Base-by-base conservation (phyloP, 139 green algal species). In the Nannochloris sp. region DNA sequence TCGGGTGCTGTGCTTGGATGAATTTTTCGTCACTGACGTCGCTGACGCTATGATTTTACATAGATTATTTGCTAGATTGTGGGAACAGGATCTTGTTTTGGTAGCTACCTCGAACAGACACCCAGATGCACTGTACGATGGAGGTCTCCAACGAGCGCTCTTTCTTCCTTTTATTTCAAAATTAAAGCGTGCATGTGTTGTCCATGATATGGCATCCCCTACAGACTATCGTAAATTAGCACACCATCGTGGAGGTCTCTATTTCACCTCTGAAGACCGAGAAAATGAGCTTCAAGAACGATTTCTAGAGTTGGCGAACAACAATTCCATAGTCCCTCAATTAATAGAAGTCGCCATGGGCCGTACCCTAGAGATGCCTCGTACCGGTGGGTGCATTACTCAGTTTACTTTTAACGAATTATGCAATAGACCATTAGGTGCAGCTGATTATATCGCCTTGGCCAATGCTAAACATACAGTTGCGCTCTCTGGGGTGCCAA, bases 11-110 rank as follows among this genome's bases (percentile, higher is more conserved):
- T 93, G 87, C 46, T 72, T 99, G 24, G 93, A 99, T 73, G 93
- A 99, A 82, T 83, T 98, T 47, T 97, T 97, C 42, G 90, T 96
- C 29, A 96, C 84, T 4, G 92, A 99, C 64, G 92, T 99, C 4
- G 93, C 92, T 2, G 92, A 99, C 46, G 92, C 92, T 6, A 87
- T 90, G 68, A 96, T 97, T 59, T 79, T 97, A 38, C 80, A 84
- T 69, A 82, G 91, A 32, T 79, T 97, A 51, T 96, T 97, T 61
- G 74, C 64, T 23, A 76, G 78, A 32, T 68, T 95, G 51, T 64
- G 53, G 64, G 32, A 90, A 38, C 39, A 67, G 0, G 83, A 81
- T 7, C 36, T 96, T 35, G 81, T 90, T 54, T 76, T 97, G 8
- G 83, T 99, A 36, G 81, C 83, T 25, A 98, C 93, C n/a, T 88